These are phyloP conservation scores for Hypoxylon fragiforme DNA, from an alignment of 495 filamentous ascomycete species.

Conservation along the genomic window DNA sequence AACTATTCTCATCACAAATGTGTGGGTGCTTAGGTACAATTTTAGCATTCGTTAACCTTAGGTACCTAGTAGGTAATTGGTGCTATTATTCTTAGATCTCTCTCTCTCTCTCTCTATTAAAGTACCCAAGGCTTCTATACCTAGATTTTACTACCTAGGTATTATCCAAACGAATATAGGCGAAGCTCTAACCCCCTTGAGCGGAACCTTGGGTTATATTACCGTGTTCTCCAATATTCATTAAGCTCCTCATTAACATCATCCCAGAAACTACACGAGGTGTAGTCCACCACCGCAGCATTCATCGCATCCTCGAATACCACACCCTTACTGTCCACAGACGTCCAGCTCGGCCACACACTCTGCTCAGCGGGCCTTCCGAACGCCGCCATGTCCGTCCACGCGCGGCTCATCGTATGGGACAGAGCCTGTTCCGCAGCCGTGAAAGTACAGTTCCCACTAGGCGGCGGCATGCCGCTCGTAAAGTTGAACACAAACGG, in stretches of 20 bases:
- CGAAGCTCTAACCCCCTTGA: too few relatives aligned
- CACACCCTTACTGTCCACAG: constrained; percentile 31
- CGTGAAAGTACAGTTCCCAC: constrained; percentile 41
- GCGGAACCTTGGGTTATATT: too few relatives aligned
- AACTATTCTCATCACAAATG: too few relatives aligned
- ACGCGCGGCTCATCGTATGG: constrained; percentile 40
- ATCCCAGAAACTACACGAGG: constrained; percentile 40
- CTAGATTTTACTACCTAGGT: too few relatives aligned
- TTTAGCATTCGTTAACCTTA: too few relatives aligned
- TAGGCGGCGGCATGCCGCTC: constrained; percentile 27
- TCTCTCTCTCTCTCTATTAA: too few relatives aligned
- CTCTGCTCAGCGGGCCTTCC: constrained; percentile 30
- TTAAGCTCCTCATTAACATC: constrained; percentile 29
- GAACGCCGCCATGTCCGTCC: constrained; percentile 44
- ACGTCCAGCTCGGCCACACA: constrained; percentile 38
- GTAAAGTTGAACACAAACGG: constrained; percentile 49
- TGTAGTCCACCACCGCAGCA: constrained; percentile 38
- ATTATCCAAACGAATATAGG: too few relatives aligned
- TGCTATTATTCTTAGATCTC: too few relatives aligned
- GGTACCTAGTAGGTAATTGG: too few relatives aligned
- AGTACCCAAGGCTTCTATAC: too few relatives aligned
- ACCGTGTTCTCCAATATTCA: constrained; percentile 8
- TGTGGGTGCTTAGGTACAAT: too few relatives aligned
- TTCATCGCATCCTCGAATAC: constrained; percentile 33
- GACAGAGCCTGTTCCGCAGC: constrained; percentile 37